Evolutionary conservation across 192 early-diverging fungal genomes (phyloP), one percentile per base, ranked within the genome.

Genomic region (Allomyces macrogynus): DNA sequence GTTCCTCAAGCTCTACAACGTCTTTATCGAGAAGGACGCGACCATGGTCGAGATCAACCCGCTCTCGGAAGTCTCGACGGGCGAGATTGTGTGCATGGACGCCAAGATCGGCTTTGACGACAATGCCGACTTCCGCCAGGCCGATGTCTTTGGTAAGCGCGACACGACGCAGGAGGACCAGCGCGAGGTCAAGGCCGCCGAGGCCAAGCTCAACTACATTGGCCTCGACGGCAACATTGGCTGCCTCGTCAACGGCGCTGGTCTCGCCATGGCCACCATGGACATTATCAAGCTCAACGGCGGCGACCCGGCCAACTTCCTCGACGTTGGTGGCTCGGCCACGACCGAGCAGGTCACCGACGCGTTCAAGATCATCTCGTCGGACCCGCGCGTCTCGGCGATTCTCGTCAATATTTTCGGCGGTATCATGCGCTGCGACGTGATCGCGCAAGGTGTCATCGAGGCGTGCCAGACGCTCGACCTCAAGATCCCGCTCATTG

Each of bases 31-130:
- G 72, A 97, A 90, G 79, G 93, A 99, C 67, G 87, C 92, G 66
- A 95, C 92, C 64, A 89, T 93, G 85, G 89, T 99, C 67, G 95
- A 97, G 80, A 99, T 99, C 77, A 99, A 99, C 83, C 95, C 93
- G 25, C 85, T 99, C 71, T 89, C 92, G 43, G 93, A 99, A 77
- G 84, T 63, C 83, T 92, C 70, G 86, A 92, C 78, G 89, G 49
- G 49, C 49, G 49, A 57, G 49, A 86, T 95, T 49, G 78, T 89
- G 75, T 90, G 90, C 80, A 97, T 99, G 92, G 95, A 99, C 76
- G 95, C 95, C 80, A 99, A 99, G 82, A 84, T 96, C 77, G 91
- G 90, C 68, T 96, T 96, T 74, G 95, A 99, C 78, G 95, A 99
- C 81, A 99, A 99, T 74, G 93, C 95, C 68, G 89, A 90, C 62